phyloP scores from a whole-genome alignment of 257 asterid species.

The Pogostemon cablin region DNA sequence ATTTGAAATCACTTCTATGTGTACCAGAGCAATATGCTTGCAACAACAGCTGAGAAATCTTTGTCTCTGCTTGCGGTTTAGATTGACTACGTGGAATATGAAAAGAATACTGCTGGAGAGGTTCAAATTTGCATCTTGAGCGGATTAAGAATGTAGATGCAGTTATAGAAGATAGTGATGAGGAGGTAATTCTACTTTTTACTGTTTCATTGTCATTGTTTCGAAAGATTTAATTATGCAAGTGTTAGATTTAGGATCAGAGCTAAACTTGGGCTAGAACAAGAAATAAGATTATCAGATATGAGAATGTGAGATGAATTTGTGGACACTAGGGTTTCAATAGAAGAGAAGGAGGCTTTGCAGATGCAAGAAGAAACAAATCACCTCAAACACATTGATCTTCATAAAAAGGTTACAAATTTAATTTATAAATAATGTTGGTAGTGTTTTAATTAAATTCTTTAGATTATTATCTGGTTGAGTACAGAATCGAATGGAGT shows the following conservation, averaged over 20 bases:
- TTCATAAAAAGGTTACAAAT: too few species aligned
- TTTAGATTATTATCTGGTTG: too few species aligned
- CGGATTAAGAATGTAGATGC: constrained; percentile 58
- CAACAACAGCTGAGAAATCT: constrained; percentile 23
- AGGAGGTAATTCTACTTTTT: constrained; percentile 60
- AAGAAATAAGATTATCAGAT: too few species aligned
- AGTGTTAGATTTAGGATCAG: background rate
- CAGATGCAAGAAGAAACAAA: too few species aligned
- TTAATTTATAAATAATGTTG: too few species aligned
- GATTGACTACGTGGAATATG: constrained; percentile 83
- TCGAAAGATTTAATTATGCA: background rate
- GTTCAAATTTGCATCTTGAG: constrained; percentile 88
- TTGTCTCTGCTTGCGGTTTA: constrained; percentile 29
- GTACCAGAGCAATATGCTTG: constrained; percentile 11
- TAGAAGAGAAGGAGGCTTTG: too few species aligned
- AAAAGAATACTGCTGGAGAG: constrained; percentile 83
- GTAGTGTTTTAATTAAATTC: too few species aligned
- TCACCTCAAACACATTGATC: too few species aligned
- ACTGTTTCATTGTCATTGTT: background rate
- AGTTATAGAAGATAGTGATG: constrained; percentile 69
- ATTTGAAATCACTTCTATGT: background rate
- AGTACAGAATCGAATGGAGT: too few species aligned
- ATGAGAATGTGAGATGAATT: too few species aligned
- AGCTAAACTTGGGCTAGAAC: background rate
- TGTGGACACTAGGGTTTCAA: too few species aligned